phyloP scores from a whole-genome alignment of 2,329 filamentous ascomycete genomes.

The Fusarium sp. region DNA sequence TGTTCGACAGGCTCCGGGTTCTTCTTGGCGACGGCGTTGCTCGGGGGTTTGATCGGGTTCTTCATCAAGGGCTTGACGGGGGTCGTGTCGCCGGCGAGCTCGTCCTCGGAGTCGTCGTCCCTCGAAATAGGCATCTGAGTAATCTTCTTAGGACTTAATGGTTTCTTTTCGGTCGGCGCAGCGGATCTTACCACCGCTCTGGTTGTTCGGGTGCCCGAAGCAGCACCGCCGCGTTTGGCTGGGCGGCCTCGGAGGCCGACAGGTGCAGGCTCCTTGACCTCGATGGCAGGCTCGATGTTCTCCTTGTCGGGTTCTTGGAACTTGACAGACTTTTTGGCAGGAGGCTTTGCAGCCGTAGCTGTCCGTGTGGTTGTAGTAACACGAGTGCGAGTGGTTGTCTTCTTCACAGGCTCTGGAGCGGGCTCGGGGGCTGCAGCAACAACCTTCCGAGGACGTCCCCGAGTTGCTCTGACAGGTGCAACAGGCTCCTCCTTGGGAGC shows the following conservation, averaged over 20 bases:
- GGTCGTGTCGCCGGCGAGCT: constrained; percentile 62
- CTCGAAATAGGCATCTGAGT: constrained; percentile 61
- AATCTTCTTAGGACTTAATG: constrained; percentile 70
- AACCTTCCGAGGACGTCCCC: constrained; percentile 56
- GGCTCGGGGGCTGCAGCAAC: constrained; percentile 38
- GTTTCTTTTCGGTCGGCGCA: constrained; percentile 54
- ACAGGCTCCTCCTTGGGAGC: constrained; percentile 38
- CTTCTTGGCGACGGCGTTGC: constrained; percentile 18
- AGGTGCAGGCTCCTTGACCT: constrained; percentile 48
- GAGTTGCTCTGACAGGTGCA: constrained; percentile 48
- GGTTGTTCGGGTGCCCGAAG: constrained; percentile 46
- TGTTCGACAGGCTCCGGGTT: constrained; percentile 25
- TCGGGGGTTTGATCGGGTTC: constrained; percentile 61
- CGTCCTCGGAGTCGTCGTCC: constrained; percentile 65
- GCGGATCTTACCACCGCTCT: constrained; percentile 47
- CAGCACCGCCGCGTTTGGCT: constrained; percentile 53
- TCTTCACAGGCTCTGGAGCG: constrained; percentile 47
- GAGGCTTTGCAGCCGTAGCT: constrained; percentile 52
- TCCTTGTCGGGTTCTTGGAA: constrained; percentile 72
- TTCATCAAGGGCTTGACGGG: constrained; percentile 62
- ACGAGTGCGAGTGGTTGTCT: constrained; percentile 44
- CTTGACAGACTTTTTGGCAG: constrained; percentile 67
- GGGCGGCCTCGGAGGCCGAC: constrained; percentile 53
- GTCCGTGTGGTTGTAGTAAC: constrained; percentile 44
- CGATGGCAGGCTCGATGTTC: constrained; percentile 59